These are phyloP conservation scores for Puccinia brachypodii DNA, from an alignment of 1,284 basidiomycete genomes.

Conservation along the genomic window DNA sequence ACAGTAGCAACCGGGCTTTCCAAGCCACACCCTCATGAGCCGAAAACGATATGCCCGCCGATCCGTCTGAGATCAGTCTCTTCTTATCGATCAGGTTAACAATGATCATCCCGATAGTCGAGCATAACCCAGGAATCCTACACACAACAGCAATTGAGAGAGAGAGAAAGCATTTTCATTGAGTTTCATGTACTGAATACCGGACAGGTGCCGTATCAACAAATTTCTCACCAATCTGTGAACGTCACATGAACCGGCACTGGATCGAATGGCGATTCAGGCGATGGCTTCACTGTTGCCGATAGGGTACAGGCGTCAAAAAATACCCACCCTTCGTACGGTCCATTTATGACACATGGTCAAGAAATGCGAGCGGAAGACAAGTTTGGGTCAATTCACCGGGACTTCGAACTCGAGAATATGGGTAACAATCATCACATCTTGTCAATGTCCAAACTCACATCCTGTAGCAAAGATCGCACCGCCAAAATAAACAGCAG, in stretches of 20 bases:
- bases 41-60: slow-evolving; percentile 62
- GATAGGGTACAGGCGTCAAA: slow-evolving; percentile 89
- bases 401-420: slow-evolving; percentile 38
- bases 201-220: background rate
- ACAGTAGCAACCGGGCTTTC: slow-evolving; percentile 83
- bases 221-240: slow-evolving; percentile 58
- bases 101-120: slow-evolving; percentile 87
- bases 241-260: slow-evolving; percentile 83
- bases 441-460: too few relatives aligned
- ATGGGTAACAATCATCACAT: too few relatives aligned
- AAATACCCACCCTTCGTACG: slow-evolving; percentile 62
- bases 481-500: slow-evolving; percentile 88
- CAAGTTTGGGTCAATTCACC: background rate
- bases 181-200: background rate
- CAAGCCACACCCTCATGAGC: slow-evolving; percentile 71
- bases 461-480: slow-evolving; percentile 68
- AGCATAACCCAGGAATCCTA: slow-evolving; percentile 92
- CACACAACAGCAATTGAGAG: slow-evolving; percentile 56
- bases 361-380: background rate
- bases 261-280: slow-evolving; percentile 68
- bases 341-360: background rate
- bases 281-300: slow-evolving; percentile 63
- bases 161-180: background rate
- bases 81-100: slow-evolving; percentile 95
- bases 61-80: slow-evolving; percentile 75